Evolutionary conservation across 2,329 filamentous ascomycete genomes (phyloP), one percentile per base, ranked within the genome.

Genomic region (Pseudogymnoascus pannorum): DNA sequence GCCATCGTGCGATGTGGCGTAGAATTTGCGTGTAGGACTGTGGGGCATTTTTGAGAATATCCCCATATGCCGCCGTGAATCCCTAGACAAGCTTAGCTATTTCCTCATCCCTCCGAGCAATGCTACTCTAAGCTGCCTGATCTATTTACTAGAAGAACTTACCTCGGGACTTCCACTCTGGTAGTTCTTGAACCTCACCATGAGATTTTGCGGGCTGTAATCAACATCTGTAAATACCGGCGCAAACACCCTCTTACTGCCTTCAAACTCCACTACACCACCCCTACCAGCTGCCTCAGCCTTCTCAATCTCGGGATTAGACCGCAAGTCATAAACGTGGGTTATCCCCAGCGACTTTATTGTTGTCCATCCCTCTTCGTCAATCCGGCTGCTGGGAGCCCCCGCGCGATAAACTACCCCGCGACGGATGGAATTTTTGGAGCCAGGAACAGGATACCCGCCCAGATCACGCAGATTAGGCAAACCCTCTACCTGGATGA

Each of bases 381-480:
- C 35, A 31, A 58, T 58, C 9, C 14, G 11, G 16, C 12, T n/a
- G 36, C 58, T 58, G 14, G 87, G 84, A 66, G 91, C 87, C 2
- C 86, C 88, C 57, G 85, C 85, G 61, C 90, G 86, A 74, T 84
- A 92, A 62, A 88, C 75, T 29, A 85, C 68, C 31, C 79, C 77
- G 20, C 75, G 75, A 24, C 81, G 79, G 63, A 89, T 71, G 59
- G 72, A 74, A 59, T 61, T 68, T 11, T 68, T 62, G 3, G 65
- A 67, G 16, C 59, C 33, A 24, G 72, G 62, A 51, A 82, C 70
- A 8, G 79, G 75, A 65, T 86, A 84, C 48, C 84, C 84, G 64
- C 86, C 86, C 24, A 87, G 75, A 70, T 89, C 86, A 60, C 88
- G 81, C 70, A 91, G 86, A 74, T 91, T 91, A 64, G 77, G 78